phyloP scores from a whole-genome alignment of 805 yeast species.

The Yarrowia phangngaensis region DNA sequence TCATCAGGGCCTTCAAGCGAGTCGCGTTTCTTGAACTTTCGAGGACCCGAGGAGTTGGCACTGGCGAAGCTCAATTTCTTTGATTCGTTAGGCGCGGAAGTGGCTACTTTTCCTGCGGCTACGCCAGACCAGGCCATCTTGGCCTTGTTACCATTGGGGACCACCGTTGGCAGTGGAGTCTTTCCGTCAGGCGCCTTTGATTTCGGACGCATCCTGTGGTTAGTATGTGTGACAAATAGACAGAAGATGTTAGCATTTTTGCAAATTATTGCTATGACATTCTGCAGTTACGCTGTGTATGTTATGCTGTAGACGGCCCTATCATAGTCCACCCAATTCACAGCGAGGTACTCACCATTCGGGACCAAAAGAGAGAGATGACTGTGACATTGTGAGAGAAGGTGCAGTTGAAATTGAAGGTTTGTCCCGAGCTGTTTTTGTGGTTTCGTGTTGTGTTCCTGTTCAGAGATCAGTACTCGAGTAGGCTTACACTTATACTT shows the following conservation, averaged over 20 bases:
- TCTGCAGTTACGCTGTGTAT: background rate
- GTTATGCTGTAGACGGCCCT: background rate
- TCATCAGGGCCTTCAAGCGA: slow-evolving; percentile 9
- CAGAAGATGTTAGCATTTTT: no score
- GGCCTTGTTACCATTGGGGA: slow-evolving; percentile 24
- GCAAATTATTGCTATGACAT: no score
- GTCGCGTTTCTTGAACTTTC: slow-evolving; percentile 22
- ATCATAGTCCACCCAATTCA: background rate
- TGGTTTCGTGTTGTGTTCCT: background rate
- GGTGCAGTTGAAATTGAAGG: background rate
- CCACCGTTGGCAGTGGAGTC: slow-evolving; percentile 20
- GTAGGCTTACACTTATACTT: slow-evolving; percentile 24
- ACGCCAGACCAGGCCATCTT: slow-evolving; percentile 27
- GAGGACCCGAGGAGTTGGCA: slow-evolving; percentile 17
- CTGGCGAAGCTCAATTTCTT: slow-evolving; percentile 20
- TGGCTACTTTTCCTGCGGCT: slow-evolving; percentile 24
- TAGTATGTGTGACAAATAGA: slow-evolving; percentile 2
- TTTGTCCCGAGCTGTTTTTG: background rate
- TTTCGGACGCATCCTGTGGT: slow-evolving; percentile 26
- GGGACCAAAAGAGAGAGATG: slow-evolving; percentile 27
- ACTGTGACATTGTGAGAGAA: slow-evolving; percentile 22
- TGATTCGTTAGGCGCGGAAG: slow-evolving; percentile 15
- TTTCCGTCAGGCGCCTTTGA: slow-evolving; percentile 24
- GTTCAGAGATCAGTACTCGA: slow-evolving; percentile 13
- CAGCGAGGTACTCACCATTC: slow-evolving; percentile 28